phyloP scores from a whole-genome alignment of 306 rosid genomes.

The Quercus mongolica region DNA sequence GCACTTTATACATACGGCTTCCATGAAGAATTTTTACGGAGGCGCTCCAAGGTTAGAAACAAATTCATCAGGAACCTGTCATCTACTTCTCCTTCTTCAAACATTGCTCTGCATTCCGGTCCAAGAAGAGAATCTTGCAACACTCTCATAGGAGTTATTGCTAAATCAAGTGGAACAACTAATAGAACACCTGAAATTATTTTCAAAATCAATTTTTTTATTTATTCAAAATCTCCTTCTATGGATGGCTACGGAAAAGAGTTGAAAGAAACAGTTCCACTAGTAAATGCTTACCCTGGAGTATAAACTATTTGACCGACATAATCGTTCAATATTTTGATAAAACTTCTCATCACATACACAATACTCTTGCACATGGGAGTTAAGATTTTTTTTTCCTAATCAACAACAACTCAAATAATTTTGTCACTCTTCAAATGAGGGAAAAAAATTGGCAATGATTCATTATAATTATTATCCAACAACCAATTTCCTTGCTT shows the following conservation, averaged over 20 bases:
- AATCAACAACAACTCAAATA: too few species aligned
- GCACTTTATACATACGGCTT: constrained; percentile 71
- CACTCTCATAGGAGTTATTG: constrained; percentile 97
- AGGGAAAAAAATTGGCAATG: neutral
- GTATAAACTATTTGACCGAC: neutral
- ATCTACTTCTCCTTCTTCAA: constrained; percentile 92
- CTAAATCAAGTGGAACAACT: constrained; percentile 85
- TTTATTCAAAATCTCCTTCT: neutral
- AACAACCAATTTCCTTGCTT: neutral
- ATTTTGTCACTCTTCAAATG: neutral
- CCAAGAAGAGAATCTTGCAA: constrained; percentile 90
- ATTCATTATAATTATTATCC: neutral
- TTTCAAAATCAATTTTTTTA: neutral
- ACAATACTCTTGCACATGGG: too few species aligned
- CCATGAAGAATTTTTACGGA: constrained; percentile 85
- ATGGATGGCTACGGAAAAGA: constrained; percentile 1
- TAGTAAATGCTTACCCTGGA: neutral
- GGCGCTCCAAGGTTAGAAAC: constrained; percentile 73
- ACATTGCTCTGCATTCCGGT: constrained; percentile 82
- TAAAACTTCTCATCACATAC: neutral
- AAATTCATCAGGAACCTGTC: constrained; percentile 82
- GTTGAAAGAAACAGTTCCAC: neutral
- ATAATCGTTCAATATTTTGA: neutral
- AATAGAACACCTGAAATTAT: constrained; percentile 57
- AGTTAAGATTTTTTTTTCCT: too few species aligned